Base-by-base conservation (phyloP, 305 asterid species). In the Euphrasia arctica region DNA sequence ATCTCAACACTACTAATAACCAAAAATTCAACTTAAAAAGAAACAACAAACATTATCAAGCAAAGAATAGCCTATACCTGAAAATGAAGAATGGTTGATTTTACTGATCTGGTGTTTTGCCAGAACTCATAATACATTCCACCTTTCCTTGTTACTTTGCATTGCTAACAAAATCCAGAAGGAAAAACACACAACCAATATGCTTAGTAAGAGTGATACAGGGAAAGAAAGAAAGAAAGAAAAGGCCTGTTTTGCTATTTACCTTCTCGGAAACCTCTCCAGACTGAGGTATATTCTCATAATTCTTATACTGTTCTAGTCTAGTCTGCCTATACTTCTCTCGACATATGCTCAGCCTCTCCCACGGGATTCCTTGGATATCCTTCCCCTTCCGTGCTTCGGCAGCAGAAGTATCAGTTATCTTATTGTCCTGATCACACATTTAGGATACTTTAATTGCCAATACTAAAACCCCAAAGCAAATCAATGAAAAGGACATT, bases 21-120 rank as follows among this genome's bases (percentile, higher is more conserved):
- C 65, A 39, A 34, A 14, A 34, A 45, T 32, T 57, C 31, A 12
- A 18, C 48, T 60, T n/a, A 31, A 27, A 39, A 52, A 15, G 18
- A 28, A n/a, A n/a, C 55, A 65, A 3, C n/a, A 5, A 11, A 49
- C 58, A 54, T n/a, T 22, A 58, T 29, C 51, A 66, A 49, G 32
- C 14, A 18, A 45, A 29, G 62, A 36, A 56, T 9, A 31, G 51
- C 42, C 60, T 56, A 57, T 72, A 82, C 90, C 80, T 85, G 90
- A 72, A 85, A 85, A 74, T 85, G 93, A 59, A 85, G 83, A 70
- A 85, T 83, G 70, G 90, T 85, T 22, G 93, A 83, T 70, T 85
- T 85, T 54, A 85, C 86, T 11, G 90, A 85, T 79, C 90, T 79
- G 8, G 93, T 80, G 68, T 85, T 85, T 74, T 76, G 83, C 84